Conservation (phyloP, 208 protist genomes). For the Cochliopodium minus region DNA sequence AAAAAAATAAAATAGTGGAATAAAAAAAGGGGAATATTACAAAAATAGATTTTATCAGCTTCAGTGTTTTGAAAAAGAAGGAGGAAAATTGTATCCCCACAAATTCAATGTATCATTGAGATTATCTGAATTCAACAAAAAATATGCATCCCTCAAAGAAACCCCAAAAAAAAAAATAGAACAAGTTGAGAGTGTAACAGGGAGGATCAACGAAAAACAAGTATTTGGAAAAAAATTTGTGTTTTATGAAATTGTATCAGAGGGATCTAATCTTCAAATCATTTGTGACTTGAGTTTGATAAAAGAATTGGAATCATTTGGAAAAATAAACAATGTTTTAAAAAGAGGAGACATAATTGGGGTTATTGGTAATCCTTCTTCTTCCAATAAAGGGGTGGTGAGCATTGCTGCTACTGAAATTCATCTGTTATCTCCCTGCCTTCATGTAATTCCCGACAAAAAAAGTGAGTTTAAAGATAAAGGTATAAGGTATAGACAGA, state of each 20-base stretch:
- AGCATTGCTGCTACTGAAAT: slow-evolving; percentile 56
- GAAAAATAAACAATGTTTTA: slow-evolving; percentile 53
- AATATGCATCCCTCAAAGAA: no score
- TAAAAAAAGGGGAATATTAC: no score
- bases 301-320: slow-evolving; percentile 46
- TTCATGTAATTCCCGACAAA: slow-evolving; percentile 92
- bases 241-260: slow-evolving; percentile 84
- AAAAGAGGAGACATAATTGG: slow-evolving; percentile 96
- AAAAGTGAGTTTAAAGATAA: slow-evolving; percentile 71
- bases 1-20: no score
- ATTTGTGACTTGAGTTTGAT: slow-evolving; percentile 48
- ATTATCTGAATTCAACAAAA: slow-evolving; percentile 59
- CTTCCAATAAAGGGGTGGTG: slow-evolving; percentile 63
- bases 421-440: slow-evolving; percentile 79
- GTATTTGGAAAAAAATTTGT: slow-evolving; percentile 71
- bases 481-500: slow-evolving; percentile 81
- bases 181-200: slow-evolving; percentile 58
- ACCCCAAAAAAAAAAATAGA: slow-evolving; percentile 32
- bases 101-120: slow-evolving; percentile 73
- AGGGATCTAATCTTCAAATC: slow-evolving; percentile 77
- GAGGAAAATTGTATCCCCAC: no score
- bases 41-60: no score
- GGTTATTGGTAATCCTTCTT: slow-evolving; percentile 62
- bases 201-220: slow-evolving; percentile 53
- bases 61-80: no score